Evolutionary conservation across 345 rosid species (phyloP).

Genomic region (Citrus cavaleriei): DNA sequence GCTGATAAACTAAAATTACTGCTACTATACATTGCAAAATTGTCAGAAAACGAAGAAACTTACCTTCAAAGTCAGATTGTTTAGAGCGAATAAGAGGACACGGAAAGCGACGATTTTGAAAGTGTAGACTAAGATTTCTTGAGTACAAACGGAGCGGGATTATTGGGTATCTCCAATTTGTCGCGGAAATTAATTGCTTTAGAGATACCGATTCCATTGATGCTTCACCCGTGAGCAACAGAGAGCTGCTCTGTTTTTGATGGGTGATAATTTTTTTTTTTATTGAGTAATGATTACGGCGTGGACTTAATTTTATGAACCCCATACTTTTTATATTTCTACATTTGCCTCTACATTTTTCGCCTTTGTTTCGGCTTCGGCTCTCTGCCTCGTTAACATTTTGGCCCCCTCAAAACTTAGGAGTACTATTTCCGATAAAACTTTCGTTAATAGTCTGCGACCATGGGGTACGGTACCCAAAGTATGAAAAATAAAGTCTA

Average conservation of each 20-base stretch:
- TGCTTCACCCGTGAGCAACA: not conserved
- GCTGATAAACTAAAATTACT: not conserved
- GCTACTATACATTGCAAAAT: not conserved
- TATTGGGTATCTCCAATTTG: conserved; percentile 17
- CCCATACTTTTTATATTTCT: not conserved
- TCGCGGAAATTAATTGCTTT: conserved; percentile 13
- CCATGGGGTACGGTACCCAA: too few species aligned
- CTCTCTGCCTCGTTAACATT: too few species aligned
- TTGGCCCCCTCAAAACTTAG: too few species aligned
- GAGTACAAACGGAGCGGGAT: conserved; percentile 1
- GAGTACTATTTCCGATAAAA: too few species aligned
- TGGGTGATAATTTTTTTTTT: not conserved
- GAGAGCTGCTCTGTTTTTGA: not conserved
- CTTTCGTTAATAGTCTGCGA: too few species aligned
- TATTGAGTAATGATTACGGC: not conserved
- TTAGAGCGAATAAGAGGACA: conserved; percentile 26
- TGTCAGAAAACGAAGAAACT: not conserved
- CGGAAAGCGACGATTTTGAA: conserved; percentile 17
- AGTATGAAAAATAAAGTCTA: too few species aligned
- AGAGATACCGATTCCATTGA: conserved; percentile 25
- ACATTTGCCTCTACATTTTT: too few species aligned
- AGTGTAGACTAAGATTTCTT: conserved; percentile 12
- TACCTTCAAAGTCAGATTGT: conserved; percentile 50
- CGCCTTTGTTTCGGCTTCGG: too few species aligned
- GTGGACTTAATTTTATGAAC: not conserved